Base-by-base conservation (phyloP, 495 filamentous ascomycete genomes). In the Neurospora africana region DNA sequence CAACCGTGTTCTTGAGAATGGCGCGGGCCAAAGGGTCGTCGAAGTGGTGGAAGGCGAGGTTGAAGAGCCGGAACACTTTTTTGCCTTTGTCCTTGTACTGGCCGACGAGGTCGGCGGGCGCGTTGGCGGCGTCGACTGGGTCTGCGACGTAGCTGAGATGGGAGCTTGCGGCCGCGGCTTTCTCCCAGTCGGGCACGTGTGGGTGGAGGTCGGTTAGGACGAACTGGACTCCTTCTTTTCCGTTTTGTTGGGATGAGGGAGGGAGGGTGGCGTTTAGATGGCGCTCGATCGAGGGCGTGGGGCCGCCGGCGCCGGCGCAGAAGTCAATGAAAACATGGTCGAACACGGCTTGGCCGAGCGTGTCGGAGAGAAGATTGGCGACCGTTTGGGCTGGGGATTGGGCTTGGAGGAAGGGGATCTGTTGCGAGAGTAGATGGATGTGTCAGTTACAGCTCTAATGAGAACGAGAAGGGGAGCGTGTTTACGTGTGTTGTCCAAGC, bases 11-110 rank as follows among this genome's bases (percentile, higher is more conserved):
- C 44, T 82, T 79, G 44, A 94, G 78, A 15, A 92, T 88, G 4
- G 79, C 79, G 38, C 73, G 75, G 7, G 91, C 91, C 35, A 87
- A 74, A 19, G 79, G 78, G 74, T 94, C 88, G 70, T 88, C 85
- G 74, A 94, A 93, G 80, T 94, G 91, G 76, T 94, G 91, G 78
- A 93, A 94, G 6, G 90, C 87, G 13, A 94, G 83, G 75, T 88
- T 91, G 79, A 90, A 93, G 35, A 93, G 79, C 3, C 89, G 82
- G 78, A 92, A 91, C 15, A 90, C 84, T 74, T 83, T 82, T 68
- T 78, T 81, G 9, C 77, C 69, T 78, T 80, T 72, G 76, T 78
- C 38, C 74, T 78, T 80, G 72, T 82, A 77, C 36, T 61, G 70
- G 0, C 69, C 75, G 17, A 87, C 76, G 7, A 90, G 78, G 39